Evolutionary conservation across 1,284 basidiomycete species (phyloP).

Genomic region (Amylostereum chailletii): DNA sequence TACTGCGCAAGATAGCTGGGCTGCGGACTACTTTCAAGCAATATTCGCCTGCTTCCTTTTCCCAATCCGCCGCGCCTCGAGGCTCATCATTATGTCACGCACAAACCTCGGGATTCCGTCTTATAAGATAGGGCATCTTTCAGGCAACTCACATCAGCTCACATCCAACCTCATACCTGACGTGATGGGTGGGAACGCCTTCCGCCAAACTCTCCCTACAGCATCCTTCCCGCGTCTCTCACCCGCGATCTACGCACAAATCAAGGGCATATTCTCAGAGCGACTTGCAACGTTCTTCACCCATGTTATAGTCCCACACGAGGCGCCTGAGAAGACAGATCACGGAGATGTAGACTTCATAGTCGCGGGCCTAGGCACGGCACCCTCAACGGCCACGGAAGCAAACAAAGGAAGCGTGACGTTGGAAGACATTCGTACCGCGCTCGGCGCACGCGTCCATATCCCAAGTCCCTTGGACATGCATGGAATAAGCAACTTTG

Average conservation of each 20-base stretch:
- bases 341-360: slow-evolving; percentile 63
- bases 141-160: no score
- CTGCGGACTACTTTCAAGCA: no score
- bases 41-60: no score
- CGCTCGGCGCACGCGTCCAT: slow-evolving; percentile 39
- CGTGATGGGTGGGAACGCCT: slow-evolving; percentile 62
- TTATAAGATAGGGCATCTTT: no score
- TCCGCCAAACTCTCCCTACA: slow-evolving; percentile 33
- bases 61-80: no score
- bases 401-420: no score
- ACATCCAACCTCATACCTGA: no score
- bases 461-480: slow-evolving; percentile 34
- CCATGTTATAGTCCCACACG: slow-evolving; percentile 42
- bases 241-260: slow-evolving; percentile 35
- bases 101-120: no score
- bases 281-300: slow-evolving; percentile 37
- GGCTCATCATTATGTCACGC: no score
- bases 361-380: slow-evolving; percentile 32
- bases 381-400: slow-evolving; percentile 1
- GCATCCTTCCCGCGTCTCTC: slow-evolving; percentile 51
- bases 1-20: no score
- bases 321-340: slow-evolving; percentile 54
- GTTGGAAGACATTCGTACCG: slow-evolving; percentile 30
- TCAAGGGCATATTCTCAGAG: slow-evolving; percentile 36
- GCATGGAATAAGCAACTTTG: slow-evolving; percentile 54